A percentile compares a stretch with the other conserved stretches of the same genome.
These are phyloP conservation scores for Cordyceps fumosorosea DNA, from an alignment of 2,329 filamentous ascomycete species.

Conservation along the genomic window DNA sequence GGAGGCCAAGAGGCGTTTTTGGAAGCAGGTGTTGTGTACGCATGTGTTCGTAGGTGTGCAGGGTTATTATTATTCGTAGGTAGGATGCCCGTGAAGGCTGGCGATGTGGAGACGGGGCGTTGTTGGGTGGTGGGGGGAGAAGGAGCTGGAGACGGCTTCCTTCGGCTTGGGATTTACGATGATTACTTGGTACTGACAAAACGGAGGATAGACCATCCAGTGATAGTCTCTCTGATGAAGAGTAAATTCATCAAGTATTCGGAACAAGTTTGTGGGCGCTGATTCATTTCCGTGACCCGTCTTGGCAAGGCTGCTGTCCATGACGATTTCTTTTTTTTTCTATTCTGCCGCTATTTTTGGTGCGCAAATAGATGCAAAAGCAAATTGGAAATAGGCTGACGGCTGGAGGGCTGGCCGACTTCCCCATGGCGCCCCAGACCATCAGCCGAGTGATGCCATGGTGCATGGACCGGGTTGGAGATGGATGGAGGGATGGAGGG, in stretches of 20 bases:
- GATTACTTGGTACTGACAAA: neutral
- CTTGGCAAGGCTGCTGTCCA: neutral
- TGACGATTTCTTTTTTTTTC: neutral
- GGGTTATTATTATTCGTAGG: neutral
- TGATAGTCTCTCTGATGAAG: no score
- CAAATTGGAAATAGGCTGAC: neutral
- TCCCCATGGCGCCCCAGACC: slow-evolving; percentile 4
- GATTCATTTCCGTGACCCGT: neutral
- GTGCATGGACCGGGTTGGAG: neutral
- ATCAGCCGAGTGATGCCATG: slow-evolving; percentile 7
- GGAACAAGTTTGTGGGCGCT: neutral
- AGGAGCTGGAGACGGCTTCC: neutral
- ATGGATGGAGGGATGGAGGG: neutral
- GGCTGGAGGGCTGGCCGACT: neutral
- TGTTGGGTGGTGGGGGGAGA: neutral
- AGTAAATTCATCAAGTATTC: no score
- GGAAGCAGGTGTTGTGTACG: no score
- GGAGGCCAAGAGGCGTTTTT: neutral
- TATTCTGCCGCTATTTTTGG: neutral
- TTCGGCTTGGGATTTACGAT: neutral
- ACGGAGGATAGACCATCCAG: no score
- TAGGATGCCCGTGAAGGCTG: neutral
- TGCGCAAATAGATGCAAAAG: neutral
- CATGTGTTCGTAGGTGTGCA: neutral
- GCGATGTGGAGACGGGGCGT: slow-evolving; percentile 11